Conservation (phyloP, 148 eudicot species). For the Rhododendron williamsianum region DNA sequence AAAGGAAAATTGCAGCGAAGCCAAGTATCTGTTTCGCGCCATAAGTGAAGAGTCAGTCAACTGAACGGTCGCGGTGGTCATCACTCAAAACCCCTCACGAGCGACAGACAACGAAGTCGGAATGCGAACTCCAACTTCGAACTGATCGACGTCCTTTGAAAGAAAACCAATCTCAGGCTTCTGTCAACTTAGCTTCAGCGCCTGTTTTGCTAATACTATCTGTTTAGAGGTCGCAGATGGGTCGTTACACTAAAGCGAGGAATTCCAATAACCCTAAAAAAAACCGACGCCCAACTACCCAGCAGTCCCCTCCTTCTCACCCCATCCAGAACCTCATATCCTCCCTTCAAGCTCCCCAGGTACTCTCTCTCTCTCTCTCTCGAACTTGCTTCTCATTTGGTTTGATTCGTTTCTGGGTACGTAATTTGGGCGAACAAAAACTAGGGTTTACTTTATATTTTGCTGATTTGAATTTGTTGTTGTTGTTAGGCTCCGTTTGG, state of each 20-base stretch:
- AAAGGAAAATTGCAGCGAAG: background rate
- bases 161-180: background rate
- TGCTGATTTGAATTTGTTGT: background rate
- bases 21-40: background rate
- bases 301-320: background rate
- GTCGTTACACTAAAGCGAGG: background rate
- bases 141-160: too few species aligned
- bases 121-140: background rate
- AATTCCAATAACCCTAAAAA: background rate
- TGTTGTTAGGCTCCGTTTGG: background rate
- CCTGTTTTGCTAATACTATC: too few species aligned
- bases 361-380: background rate
- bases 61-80: background rate
- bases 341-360: conserved; percentile 15
- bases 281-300: background rate
- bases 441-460: background rate
- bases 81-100: background rate
- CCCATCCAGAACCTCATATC: conserved; percentile 11
- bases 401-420: background rate
- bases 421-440: background rate
- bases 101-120: background rate
- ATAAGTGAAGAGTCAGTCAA: background rate
- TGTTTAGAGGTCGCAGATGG: background rate
- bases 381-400: background rate
- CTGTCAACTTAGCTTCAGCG: background rate